phyloP scores from a whole-genome alignment of 176 grass and related monocot genomes.

The Pontederia paniculata region DNA sequence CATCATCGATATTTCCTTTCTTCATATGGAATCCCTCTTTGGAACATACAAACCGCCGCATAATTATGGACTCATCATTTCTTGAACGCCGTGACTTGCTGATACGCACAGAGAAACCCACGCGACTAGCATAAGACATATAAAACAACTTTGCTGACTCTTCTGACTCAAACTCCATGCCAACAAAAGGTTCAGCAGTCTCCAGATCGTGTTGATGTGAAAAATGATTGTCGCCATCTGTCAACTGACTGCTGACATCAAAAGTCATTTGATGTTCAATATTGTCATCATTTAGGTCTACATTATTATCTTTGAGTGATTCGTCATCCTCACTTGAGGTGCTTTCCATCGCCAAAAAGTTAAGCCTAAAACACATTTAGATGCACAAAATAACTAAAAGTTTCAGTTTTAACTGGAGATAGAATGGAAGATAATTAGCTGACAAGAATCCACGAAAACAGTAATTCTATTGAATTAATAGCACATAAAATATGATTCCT shows the following conservation, averaged over 20 bases:
- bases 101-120: constrained; percentile 56
- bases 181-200: constrained; percentile 53
- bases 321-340: constrained; percentile 39
- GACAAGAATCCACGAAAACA: too few species aligned
- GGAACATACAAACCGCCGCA: constrained; percentile 56
- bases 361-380: neutral
- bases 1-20: constrained; percentile 40
- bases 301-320: constrained; percentile 38
- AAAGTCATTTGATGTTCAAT: constrained; percentile 33
- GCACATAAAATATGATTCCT: too few species aligned
- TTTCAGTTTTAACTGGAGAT: too few species aligned
- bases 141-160: constrained; percentile 58
- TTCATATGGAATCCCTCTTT: constrained; percentile 63
- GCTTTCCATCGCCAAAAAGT: constrained; percentile 30
- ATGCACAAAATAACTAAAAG: too few species aligned
- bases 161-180: constrained; percentile 65
- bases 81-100: constrained; percentile 62
- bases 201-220: constrained; percentile 17
- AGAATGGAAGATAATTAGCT: too few species aligned
- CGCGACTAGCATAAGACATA: constrained; percentile 46
- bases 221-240: constrained; percentile 18
- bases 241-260: constrained; percentile 25
- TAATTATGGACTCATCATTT: constrained; percentile 61
- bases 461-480: too few species aligned
- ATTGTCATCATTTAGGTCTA: constrained; percentile 45